Base-by-base conservation (phyloP, 192 early-diverging fungal species). In the Podila epicladia region DNA sequence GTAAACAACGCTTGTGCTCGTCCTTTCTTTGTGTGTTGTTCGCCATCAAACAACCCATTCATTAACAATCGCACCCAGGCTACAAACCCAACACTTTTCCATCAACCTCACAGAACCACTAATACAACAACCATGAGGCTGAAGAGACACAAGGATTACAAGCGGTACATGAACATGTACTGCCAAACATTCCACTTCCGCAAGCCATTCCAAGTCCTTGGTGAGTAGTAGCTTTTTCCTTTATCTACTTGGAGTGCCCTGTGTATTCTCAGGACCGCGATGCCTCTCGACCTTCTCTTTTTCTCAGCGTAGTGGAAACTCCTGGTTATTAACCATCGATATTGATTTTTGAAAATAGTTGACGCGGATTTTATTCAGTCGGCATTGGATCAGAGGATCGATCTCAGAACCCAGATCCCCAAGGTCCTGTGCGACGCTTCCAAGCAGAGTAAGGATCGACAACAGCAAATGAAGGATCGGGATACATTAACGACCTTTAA, bases 131-230 rank as follows among this genome's bases (percentile, higher is more conserved):
- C 67, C 62, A 99, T 98, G 97, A 90, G 92, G 63, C 84, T 91
- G 28, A 98, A 98, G 77, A 86, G 94, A 55, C 85, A 89, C 61
- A 96, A 97, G 82, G 84, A 85, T 28, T 93, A 94, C 75, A 94
- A 92, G 82, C 88, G 91, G 67, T 88, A 85, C 59, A 97, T 99
- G 93, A 84, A 87, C 69, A 84, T 94, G 45, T 99, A 97, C 86
- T 82, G 83, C 53, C 83, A 89, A 69, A 87, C 88, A 8, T 98
- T 94, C 86, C 93, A 93, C 1, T 98, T 99, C 82, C 86, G 94
- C 65, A 91, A 92, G 65, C 97, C 97, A n/a, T 99, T 93, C 85
- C 97, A 98, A 78, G 80, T 98, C 15, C 38, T 95, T 62, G 75
- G 93, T 95, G 88, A 62, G 83, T 11, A 28, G 45, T 62, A 22